Evolutionary conservation across 108 stramenopile species (phyloP).

Genomic region (Pseudonitzschia multiseries): DNA sequence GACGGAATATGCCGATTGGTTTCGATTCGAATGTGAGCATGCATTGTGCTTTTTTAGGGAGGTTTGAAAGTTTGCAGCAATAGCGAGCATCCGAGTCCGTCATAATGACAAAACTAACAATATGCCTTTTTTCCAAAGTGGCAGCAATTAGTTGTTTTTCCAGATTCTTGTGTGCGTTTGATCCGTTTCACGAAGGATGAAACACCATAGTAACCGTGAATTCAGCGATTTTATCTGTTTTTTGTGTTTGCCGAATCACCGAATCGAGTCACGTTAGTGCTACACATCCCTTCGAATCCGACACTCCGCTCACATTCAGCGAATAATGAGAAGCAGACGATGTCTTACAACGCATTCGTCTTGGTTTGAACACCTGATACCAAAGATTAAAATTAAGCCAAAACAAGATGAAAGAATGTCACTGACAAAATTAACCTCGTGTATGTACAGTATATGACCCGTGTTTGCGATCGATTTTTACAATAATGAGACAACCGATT

Average conservation of each 20-base stretch:
- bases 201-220: neutral
- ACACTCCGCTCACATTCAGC: neutral
- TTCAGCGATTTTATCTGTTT: conserved; percentile 1
- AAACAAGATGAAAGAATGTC: too few species aligned
- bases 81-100: neutral
- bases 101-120: neutral
- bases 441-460: too few species aligned
- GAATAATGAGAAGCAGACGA: too few species aligned
- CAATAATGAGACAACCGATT: too few species aligned
- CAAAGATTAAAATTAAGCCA: too few species aligned
- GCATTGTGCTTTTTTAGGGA: neutral
- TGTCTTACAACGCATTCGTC: too few species aligned
- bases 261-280: neutral
- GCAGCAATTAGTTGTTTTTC: neutral
- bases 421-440: too few species aligned
- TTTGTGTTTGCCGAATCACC: neutral
- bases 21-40: neutral
- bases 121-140: neutral
- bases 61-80: neutral
- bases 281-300: neutral
- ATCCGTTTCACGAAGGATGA: neutral
- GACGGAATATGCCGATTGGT: too few species aligned
- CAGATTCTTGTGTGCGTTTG: neutral
- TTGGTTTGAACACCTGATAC: too few species aligned
- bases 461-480: too few species aligned